These are phyloP conservation scores for Lasiosphaeriaceae sp. DNA, from an alignment of 495 filamentous ascomycete species.

Conservation along the genomic window DNA sequence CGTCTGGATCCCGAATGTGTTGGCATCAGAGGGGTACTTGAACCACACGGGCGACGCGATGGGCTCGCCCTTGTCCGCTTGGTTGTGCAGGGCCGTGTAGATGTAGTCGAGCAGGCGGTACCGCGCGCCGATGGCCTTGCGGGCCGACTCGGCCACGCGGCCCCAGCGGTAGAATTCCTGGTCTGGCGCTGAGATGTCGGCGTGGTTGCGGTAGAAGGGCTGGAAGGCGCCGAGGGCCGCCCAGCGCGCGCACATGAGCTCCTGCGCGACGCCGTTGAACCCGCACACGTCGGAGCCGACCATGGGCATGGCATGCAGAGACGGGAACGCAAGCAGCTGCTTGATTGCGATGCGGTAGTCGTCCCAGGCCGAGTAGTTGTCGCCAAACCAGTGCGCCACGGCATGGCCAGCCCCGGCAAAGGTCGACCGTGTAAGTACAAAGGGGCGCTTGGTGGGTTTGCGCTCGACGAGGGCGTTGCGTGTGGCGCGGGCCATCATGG, in stretches of 20 bases:
- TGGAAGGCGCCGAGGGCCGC: constrained; percentile 72
- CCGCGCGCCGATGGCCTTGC: constrained; percentile 65
- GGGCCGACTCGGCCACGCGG: constrained; percentile 58
- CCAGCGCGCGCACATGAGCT: constrained; percentile 81
- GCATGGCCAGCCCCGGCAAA: constrained; percentile 60
- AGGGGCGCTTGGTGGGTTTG: constrained; percentile 59
- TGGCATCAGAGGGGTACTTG: constrained; percentile 60
- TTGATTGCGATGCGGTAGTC: constrained; percentile 69
- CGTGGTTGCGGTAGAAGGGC: constrained; percentile 85
- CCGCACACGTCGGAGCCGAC: constrained; percentile 84
- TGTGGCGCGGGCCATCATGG: constrained; percentile 71
- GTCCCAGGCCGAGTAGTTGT: constrained; percentile 73
- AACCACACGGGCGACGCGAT: constrained; percentile 66
- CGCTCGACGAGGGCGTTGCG: constrained; percentile 62
- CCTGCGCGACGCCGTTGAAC: constrained; percentile 64
- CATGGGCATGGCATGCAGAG: constrained; percentile 79
- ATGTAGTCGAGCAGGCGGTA: constrained; percentile 77
- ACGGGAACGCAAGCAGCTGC: constrained; percentile 66
- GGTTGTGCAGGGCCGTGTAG: constrained; percentile 62
- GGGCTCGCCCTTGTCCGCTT: constrained; percentile 52
- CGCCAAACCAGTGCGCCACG: constrained; percentile 87
- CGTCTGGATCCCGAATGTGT: constrained; percentile 54
- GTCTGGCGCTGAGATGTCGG: constrained; percentile 39
- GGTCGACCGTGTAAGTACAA: constrained; percentile 64
- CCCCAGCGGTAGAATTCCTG: constrained; percentile 83